Percentiles rank a stretch among this genome's conserved stretches.
Conservation (phyloP, 1,284 basidiomycete genomes). For the Cutaneotrichosporon daszewskae region DNA sequence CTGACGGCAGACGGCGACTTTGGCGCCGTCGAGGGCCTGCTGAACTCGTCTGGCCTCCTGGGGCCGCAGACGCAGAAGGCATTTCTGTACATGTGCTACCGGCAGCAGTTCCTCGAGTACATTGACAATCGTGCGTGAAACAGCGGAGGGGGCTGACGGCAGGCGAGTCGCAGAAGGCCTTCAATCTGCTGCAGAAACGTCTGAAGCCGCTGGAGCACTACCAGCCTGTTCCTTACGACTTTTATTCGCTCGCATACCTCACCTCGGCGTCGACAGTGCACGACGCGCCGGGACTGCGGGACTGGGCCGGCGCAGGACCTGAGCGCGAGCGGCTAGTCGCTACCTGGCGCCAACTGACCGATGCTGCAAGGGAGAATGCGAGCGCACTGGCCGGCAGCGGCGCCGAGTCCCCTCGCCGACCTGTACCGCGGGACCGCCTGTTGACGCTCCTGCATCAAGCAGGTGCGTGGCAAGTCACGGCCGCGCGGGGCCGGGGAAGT, state of each 20-base stretch:
- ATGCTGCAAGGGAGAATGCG: constrained; percentile 8
- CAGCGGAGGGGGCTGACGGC: too few relatives aligned
- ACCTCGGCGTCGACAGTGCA: constrained; percentile 49
- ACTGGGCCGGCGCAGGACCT: constrained; percentile 49
- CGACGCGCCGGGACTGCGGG: constrained; percentile 49
- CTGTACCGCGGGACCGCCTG: constrained; percentile 48
- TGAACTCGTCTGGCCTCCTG: constrained; percentile 43
- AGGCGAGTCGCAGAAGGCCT: constrained; percentile 49
- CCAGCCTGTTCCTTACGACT: constrained; percentile 51
- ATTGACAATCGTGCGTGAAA: constrained; percentile 53
- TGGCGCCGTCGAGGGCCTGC: constrained; percentile 46
- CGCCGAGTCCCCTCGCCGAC: constrained; percentile 12
- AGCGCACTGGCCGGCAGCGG: constrained; percentile 4
- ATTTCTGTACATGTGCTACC: constrained; percentile 46
- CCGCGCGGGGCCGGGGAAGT: constrained; percentile 1
- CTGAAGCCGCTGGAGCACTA: constrained; percentile 53
- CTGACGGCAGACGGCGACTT: constrained; percentile 49
- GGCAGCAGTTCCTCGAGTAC: constrained; percentile 49
- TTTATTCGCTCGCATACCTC: constrained; percentile 51
- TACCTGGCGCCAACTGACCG: constrained; percentile 46
- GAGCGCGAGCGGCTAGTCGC: constrained; percentile 42
- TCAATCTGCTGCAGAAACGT: constrained; percentile 51
- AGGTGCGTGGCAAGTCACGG: constrained; percentile 49
- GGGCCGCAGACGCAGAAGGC: constrained; percentile 49
- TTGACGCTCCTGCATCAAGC: constrained; percentile 49